Percentiles rank a stretch among this genome's conserved stretches.
phyloP scores from a whole-genome alignment of 768 basidiomycete species.

The Antrodiella citrinella region DNA sequence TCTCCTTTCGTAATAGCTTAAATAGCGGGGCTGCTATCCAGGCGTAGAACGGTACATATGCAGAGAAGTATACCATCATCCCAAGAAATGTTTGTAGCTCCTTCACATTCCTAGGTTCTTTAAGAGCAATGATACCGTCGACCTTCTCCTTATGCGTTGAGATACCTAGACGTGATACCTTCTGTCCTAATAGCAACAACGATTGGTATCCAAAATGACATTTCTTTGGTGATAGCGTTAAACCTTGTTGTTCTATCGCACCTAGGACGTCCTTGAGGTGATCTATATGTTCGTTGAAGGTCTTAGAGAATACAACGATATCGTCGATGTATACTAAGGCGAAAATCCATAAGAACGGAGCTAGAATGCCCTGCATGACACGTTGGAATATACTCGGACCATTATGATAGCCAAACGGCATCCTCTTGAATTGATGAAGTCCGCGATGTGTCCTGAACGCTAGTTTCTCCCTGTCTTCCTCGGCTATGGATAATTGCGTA shows the following conservation, averaged over 20 bases:
- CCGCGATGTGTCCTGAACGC: conserved; percentile 36
- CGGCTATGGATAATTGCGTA: conserved; percentile 27
- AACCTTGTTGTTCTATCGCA: conserved; percentile 14
- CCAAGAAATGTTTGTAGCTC: conserved; percentile 19
- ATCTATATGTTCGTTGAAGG: conserved; percentile 5
- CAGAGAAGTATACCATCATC: too few species aligned
- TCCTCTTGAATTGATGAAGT: too few species aligned
- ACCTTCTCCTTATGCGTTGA: conserved; percentile 24
- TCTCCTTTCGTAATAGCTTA: conserved; percentile 23
- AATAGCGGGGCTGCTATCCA: too few species aligned
- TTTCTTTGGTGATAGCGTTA: conserved; percentile 22
- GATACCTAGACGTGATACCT: conserved; percentile 29
- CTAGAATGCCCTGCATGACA: conserved; percentile 27
- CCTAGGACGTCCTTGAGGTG: conserved; percentile 24
- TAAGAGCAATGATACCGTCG: conserved; percentile 20
- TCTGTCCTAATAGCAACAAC: conserved; percentile 25
- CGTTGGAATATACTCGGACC: conserved; percentile 32
- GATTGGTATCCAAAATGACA: conserved; percentile 20
- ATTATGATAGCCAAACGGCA: conserved; percentile 29
- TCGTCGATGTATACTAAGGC: conserved; percentile 9
- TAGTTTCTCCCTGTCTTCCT: conserved; percentile 24
- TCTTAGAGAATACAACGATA: conserved; percentile 8
- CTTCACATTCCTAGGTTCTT: conserved; percentile 9
- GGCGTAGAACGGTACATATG: too few species aligned
- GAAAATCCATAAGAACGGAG: conserved; percentile 7